Percentiles rank a stretch among this genome's conserved stretches.
Conservation (phyloP, 129 eudicot species). For the Rutidosis leptorrhynchoides region DNA sequence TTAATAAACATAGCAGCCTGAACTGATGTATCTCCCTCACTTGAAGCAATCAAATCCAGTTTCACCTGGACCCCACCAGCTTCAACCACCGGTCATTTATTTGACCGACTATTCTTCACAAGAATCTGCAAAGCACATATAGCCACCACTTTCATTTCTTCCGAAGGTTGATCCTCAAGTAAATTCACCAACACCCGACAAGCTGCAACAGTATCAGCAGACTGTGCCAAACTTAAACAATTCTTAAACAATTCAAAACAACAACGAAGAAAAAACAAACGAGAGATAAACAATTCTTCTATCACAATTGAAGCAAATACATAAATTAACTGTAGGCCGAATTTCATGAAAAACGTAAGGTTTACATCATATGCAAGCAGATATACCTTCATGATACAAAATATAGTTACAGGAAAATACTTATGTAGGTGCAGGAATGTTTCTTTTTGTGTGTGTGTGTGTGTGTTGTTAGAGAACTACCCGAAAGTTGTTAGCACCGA, state of each 20-base stretch:
- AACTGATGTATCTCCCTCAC: slow-evolving; percentile 86
- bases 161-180: slow-evolving; percentile 77
- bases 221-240: neutral
- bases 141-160: slow-evolving; percentile 97
- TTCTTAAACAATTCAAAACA: neutral
- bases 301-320: too few relatives aligned
- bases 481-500: neutral
- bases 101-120: slow-evolving; percentile 85
- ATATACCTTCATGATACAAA: neutral
- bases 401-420: neutral
- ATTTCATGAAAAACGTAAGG: slow-evolving; percentile 15
- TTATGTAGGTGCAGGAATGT: neutral
- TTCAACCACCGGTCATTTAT: slow-evolving; percentile 93
- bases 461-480: too few relatives aligned
- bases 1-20: slow-evolving; percentile 95
- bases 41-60: slow-evolving; percentile 78
- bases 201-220: neutral
- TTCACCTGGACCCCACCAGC: slow-evolving; percentile 96
- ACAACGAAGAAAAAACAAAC: too few relatives aligned
- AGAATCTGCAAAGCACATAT: slow-evolving; percentile 91
- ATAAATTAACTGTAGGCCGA: slow-evolving; percentile 49
- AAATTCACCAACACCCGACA: neutral
- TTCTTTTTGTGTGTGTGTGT: neutral
- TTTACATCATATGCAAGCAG: neutral
- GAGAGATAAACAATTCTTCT: too few relatives aligned